Conservation (phyloP, 129 eudicot genomes). For the Flaveria bidentis region DNA sequence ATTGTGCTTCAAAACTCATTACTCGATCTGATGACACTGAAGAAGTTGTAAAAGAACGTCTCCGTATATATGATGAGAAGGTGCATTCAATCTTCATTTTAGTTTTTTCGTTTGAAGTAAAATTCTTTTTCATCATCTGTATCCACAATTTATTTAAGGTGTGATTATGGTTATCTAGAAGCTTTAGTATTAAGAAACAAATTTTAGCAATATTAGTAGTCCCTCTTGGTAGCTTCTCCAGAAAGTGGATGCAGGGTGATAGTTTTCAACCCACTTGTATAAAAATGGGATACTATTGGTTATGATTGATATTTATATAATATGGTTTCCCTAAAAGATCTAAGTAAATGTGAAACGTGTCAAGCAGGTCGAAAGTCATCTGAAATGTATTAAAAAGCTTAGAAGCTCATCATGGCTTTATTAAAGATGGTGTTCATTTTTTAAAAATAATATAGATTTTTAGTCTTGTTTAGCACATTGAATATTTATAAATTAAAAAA, state of each 20-base stretch:
- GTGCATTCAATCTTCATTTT: conserved; percentile 30
- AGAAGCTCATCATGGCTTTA: not conserved
- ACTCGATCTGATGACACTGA: conserved; percentile 80
- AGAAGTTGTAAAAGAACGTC: conserved; percentile 79
- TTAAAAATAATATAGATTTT: not conserved
- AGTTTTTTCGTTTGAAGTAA: not conserved
- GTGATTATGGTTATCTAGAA: conserved; percentile 1
- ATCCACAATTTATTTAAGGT: not conserved
- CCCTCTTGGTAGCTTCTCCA: no score
- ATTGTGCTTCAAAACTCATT: conserved; percentile 72
- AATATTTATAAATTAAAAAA: not conserved
- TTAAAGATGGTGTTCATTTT: not conserved
- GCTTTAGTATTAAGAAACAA: not conserved
- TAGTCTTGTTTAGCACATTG: not conserved
- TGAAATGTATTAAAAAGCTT: not conserved
- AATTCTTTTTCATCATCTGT: not conserved
- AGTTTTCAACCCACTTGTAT: not conserved
- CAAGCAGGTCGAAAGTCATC: not conserved
- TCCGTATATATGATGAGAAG: conserved; percentile 68
- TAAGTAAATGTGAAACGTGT: not conserved
- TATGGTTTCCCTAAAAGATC: not conserved
- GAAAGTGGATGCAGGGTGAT: not conserved
- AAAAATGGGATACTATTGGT: not conserved
- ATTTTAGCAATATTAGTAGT: not conserved
- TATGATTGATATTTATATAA: not conserved